A percentile compares a stretch with the other conserved stretches of the same genome.
phyloP scores from a whole-genome alignment of 2,329 filamentous ascomycete species.

The Neofusicoccum sp. region DNA sequence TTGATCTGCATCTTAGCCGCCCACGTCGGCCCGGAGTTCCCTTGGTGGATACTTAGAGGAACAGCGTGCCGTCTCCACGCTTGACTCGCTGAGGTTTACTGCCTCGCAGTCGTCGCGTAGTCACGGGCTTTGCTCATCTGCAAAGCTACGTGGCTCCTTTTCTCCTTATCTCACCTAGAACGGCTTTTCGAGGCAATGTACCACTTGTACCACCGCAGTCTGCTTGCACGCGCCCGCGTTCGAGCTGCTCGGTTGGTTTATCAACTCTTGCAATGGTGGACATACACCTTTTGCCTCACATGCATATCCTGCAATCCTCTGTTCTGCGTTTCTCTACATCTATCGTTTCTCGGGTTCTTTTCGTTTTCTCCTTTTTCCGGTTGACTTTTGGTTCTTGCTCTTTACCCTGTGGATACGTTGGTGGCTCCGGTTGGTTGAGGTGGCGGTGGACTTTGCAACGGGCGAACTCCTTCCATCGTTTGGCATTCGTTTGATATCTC shows the following conservation, averaged over 20 bases:
- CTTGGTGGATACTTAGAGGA: background rate
- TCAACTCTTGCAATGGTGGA: background rate
- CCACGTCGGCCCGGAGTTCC: background rate
- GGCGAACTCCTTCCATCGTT: constrained; percentile 13
- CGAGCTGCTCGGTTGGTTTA: background rate
- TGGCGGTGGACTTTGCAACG: constrained; percentile 3
- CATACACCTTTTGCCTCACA: constrained; percentile 5
- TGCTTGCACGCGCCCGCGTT: background rate
- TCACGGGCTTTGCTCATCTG: background rate
- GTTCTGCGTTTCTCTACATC: background rate
- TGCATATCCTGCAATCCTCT: constrained; percentile 13
- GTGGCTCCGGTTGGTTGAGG: constrained; percentile 3
- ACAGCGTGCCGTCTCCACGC: background rate
- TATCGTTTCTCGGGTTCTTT: background rate
- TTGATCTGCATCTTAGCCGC: background rate
- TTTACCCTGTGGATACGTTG: constrained; percentile 7
- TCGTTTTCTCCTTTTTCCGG: background rate
- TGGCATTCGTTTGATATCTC: constrained; percentile 16
- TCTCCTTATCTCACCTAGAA: background rate
- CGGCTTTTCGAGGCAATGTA: background rate
- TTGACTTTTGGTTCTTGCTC: constrained; percentile 2
- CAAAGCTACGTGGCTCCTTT: background rate
- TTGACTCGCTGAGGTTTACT: background rate
- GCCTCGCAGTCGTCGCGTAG: background rate
- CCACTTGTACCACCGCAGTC: background rate